Evolutionary conservation across 805 yeast genomes (phyloP).

Genomic region (Metschnikowia picachoensis): DNA sequence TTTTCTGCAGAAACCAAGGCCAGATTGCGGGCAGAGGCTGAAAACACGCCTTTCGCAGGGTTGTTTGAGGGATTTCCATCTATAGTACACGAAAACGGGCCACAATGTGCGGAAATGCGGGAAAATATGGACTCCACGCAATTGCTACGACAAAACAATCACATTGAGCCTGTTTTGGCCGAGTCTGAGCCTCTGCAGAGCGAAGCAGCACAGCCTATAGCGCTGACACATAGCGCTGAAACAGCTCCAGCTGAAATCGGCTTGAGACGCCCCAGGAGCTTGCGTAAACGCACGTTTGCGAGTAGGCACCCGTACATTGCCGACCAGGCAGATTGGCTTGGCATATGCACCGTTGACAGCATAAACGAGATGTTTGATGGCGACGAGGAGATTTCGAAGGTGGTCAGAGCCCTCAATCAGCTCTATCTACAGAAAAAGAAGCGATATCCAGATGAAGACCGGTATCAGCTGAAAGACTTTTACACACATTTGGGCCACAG

Average conservation of each 20-base stretch:
- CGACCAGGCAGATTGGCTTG: constrained; percentile 44
- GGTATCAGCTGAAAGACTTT: constrained; percentile 36
- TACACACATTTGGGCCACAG: constrained; percentile 33
- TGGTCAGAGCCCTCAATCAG: constrained; percentile 34
- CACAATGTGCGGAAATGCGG: no score
- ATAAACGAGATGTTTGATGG: constrained; percentile 38
- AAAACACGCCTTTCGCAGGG: constrained; percentile 7
- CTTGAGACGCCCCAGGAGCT: constrained; percentile 20
- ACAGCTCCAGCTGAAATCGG: background rate
- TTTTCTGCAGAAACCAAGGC: constrained; percentile 10
- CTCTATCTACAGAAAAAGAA: constrained; percentile 29
- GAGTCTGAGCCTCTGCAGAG: background rate
- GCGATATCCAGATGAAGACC: constrained; percentile 36
- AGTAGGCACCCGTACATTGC: constrained; percentile 43
- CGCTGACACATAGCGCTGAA: background rate
- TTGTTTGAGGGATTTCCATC: constrained; percentile 1
- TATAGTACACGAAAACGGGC: background rate
- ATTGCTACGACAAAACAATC: background rate
- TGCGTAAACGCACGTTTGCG: constrained; percentile 40
- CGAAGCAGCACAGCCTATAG: background rate
- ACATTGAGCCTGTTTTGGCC: background rate
- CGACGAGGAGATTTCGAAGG: constrained; percentile 26
- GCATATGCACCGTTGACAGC: constrained; percentile 31
- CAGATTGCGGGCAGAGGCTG: constrained; percentile 12
- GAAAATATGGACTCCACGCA: no score